These are phyloP conservation scores for Salix caprea DNA, from an alignment of 345 rosid genomes.

Conservation along the genomic window DNA sequence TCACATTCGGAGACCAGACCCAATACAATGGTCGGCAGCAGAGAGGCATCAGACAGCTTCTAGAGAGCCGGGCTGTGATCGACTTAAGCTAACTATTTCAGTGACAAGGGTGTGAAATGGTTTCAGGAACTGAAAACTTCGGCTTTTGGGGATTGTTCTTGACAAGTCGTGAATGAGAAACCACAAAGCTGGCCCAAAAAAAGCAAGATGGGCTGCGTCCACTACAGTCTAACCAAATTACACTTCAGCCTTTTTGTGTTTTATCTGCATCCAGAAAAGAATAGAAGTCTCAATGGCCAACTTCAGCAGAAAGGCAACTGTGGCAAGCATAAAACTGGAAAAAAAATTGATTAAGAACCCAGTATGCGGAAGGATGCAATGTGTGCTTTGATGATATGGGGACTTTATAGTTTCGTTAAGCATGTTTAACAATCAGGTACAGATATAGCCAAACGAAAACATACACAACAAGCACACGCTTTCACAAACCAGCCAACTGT, in stretches of 20 bases:
- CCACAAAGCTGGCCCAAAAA: background rate
- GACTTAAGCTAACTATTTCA: background rate
- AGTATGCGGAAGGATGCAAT: background rate
- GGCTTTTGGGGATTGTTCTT: background rate
- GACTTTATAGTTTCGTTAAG: background rate
- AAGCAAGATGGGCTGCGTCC: background rate
- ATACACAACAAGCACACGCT: background rate
- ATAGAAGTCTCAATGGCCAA: background rate
- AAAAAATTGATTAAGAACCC: background rate
- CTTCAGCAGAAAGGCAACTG: background rate
- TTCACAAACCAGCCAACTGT: background rate
- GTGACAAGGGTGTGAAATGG: no score
- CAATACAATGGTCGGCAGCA: background rate
- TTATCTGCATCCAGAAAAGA: background rate
- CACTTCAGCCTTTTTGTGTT: background rate
- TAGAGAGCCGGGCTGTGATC: background rate
- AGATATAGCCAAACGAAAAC: background rate
- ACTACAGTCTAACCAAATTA: background rate
- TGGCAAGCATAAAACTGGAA: background rate
- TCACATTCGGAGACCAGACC: background rate
- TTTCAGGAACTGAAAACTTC: background rate
- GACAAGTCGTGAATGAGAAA: background rate
- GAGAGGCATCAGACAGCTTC: background rate
- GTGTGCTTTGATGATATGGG: background rate
- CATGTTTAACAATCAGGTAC: background rate